phyloP scores from a whole-genome alignment of 2,329 filamentous ascomycete species.

The Laburnicola sp. region DNA sequence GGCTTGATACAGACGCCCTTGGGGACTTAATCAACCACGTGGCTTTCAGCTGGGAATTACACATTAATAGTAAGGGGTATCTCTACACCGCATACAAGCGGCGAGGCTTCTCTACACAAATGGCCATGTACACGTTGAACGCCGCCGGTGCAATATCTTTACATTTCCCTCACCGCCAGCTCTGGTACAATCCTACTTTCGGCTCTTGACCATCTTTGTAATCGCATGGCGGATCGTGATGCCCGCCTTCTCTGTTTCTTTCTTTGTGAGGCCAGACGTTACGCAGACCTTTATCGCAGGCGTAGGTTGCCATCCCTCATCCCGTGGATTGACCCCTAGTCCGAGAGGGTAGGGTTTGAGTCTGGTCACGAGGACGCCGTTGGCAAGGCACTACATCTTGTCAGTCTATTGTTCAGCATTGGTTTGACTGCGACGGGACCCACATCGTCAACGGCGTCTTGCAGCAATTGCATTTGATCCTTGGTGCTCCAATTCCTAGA shows the following conservation, averaged over 20 bases:
- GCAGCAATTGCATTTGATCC: constrained; percentile 82
- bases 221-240: constrained; percentile 86
- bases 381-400: constrained; percentile 69
- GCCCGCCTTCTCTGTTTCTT: constrained; percentile 94
- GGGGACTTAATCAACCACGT: no score
- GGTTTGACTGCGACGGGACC: constrained; percentile 28
- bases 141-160: constrained; percentile 1
- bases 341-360: constrained; percentile 72
- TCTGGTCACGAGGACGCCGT: constrained; percentile 85
- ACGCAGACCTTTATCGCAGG: constrained; percentile 91
- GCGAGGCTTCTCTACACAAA: not conserved
- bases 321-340: constrained; percentile 65
- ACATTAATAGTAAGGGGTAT: not conserved
- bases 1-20: no score
- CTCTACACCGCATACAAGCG: not conserved
- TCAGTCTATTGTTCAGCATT: constrained; percentile 14
- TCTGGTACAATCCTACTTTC: constrained; percentile 38
- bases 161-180: not conserved
- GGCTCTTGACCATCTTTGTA: constrained; percentile 78
- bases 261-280: constrained; percentile 83
- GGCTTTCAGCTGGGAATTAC: no score
- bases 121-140: not conserved
- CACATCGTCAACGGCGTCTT: constrained; percentile 97
- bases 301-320: constrained; percentile 67
- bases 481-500: constrained; percentile 67